Evolutionary conservation across 2,329 filamentous ascomycete species (phyloP), one percentile per base, ranked within the genome.

Genomic region (Fusarium sp.): DNA sequence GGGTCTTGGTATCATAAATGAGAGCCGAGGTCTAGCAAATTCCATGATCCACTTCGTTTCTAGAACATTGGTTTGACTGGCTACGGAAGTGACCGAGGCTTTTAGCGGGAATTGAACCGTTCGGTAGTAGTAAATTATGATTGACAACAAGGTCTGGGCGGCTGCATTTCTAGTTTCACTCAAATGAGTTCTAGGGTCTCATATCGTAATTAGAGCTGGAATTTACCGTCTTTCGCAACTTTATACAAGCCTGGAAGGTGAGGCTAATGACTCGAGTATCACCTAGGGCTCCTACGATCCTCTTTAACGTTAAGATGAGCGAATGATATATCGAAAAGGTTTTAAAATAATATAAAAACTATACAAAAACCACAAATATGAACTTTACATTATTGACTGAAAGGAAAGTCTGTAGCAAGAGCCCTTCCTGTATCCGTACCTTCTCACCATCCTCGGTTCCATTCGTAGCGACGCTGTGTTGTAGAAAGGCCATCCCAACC

Each of bases 131-230:
- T n/a, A 44, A 31, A 56, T 62, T 56, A 22, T 11, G n/a, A 22
- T 45, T 31, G 33, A 50, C 22, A 40, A n/a, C 47, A 36, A 36
- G 36, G 58, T 46, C 34, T 45, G 19, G 36, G 52, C 22, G n/a
- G 14, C 56, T 55, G 22, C 21, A 11, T 44, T 21, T 19, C 14
- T 65, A 28, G 53, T 59, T 60, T 39, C 61, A 53, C 39, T 50
- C 42, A 44, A 39, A 38, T 22, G 43, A 26, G 40, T 59, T 60
- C 49, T 65, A 65, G 62, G 31, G 53, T 10, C 36, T 40, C 53
- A 46, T 43, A 9, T 39, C 47, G 13, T 28, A 22, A 28, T 38
- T 44, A 31, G 53, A 65, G 52, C 60, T 65, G 39, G 7, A 43
- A n/a, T 33, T 52, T 65, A 44, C 47, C 36, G 36, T 24, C 31